phyloP scores from a whole-genome alignment of 192 early-diverging fungal genomes.

The Backusella circina region DNA sequence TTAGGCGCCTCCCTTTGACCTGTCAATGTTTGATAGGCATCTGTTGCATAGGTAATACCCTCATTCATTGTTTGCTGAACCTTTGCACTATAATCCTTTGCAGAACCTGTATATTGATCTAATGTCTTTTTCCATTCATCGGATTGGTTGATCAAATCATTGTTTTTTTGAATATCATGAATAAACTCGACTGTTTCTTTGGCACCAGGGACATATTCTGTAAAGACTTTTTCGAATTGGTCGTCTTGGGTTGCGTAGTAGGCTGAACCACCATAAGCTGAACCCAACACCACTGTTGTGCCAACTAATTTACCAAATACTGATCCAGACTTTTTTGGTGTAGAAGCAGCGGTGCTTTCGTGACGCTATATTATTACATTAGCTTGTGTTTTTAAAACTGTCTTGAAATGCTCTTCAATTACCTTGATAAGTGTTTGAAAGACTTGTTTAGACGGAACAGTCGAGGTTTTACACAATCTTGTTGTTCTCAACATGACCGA shows the following conservation, averaged over 20 bases:
- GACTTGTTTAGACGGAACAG: neutral
- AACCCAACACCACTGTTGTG: neutral
- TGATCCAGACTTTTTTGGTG: neutral
- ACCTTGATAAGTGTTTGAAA: neutral
- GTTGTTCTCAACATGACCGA: neutral
- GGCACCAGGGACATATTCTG: conserved; percentile 53
- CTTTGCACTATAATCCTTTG: conserved; percentile 17
- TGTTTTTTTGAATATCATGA: conserved; percentile 45
- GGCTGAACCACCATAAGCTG: conserved; percentile 29
- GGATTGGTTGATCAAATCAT: conserved; percentile 23
- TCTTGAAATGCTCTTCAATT: neutral
- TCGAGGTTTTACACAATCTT: neutral
- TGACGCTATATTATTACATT: conserved; percentile 10
- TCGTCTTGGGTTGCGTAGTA: conserved; percentile 46
- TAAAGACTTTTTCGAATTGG: conserved; percentile 54
- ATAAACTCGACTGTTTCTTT: conserved; percentile 46
- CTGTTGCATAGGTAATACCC: conserved; percentile 25
- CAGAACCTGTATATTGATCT: conserved; percentile 5
- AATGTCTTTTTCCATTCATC: conserved; percentile 24
- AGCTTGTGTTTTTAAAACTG: neutral
- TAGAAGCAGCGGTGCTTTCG: conserved; percentile 13
- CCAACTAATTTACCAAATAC: neutral
- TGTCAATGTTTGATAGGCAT: conserved; percentile 23
- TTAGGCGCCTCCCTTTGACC: neutral
- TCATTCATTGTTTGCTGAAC: conserved; percentile 17